Percentiles rank a stretch among this genome's conserved stretches.
Conservation (phyloP, 331 rosid species). For the Acacia pycnantha region DNA sequence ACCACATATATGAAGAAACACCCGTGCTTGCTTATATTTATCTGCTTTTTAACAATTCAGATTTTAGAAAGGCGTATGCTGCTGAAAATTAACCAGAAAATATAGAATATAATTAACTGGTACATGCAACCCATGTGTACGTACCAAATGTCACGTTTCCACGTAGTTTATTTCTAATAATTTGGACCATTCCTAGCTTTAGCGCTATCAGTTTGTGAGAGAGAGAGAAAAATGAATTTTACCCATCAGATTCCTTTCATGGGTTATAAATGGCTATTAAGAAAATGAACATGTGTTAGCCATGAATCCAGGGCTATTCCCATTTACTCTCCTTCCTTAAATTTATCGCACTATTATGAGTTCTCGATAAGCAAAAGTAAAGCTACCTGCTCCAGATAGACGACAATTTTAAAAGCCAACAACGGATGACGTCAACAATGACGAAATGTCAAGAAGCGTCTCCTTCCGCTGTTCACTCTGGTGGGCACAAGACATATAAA, state of each 20-base stretch:
- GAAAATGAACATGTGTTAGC: not conserved
- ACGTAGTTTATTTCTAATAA: not conserved
- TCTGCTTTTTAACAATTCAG: not conserved
- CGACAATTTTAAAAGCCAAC: not conserved
- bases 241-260: not conserved
- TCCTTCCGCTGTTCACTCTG: not conserved
- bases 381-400: not conserved
- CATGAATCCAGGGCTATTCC: not conserved
- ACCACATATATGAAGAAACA: not conserved
- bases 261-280: not conserved
- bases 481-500: not conserved
- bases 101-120: not conserved
- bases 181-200: not conserved
- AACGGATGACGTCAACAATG: slow-evolving; percentile 47
- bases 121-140: not conserved
- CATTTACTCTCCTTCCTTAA: not conserved
- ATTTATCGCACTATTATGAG: not conserved
- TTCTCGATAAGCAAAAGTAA: not conserved
- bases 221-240: not conserved
- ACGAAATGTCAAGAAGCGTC: slow-evolving; percentile 38
- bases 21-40: not conserved
- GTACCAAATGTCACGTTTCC: not conserved
- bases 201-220: not conserved
- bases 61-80: not conserved
- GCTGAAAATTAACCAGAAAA: not conserved